A percentile compares a stretch with the other conserved stretches of the same genome.
Conservation (phyloP, 2,329 filamentous ascomycete genomes). For the Fusarium floridanum region DNA sequence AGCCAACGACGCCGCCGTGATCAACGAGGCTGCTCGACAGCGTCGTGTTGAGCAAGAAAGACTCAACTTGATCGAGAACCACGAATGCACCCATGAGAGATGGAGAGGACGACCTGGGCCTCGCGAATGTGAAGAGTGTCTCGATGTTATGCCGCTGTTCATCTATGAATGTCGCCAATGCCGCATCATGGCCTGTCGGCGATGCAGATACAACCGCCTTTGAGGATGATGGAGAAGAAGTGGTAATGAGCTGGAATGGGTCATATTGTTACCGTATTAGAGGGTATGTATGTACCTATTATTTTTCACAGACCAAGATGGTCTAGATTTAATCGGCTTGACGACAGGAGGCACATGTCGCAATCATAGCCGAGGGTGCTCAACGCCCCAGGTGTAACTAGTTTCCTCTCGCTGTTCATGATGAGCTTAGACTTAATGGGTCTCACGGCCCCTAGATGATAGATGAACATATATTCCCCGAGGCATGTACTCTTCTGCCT, state of each 20-base stretch:
- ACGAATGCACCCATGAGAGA: slow-evolving; percentile 55
- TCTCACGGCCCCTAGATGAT: background rate
- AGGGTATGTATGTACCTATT: background rate
- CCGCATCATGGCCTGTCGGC: slow-evolving; percentile 58
- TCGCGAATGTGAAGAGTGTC: slow-evolving; percentile 60
- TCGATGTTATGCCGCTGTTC: slow-evolving; percentile 52
- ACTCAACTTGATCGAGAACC: slow-evolving; percentile 43
- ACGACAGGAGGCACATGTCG: background rate
- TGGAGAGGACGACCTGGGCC: slow-evolving; percentile 54
- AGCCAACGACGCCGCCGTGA: background rate
- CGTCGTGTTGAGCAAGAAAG: background rate
- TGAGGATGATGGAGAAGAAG: background rate
- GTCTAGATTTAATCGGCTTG: background rate
- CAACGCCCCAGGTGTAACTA: background rate
- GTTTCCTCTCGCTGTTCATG: background rate
- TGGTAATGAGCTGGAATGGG: background rate
- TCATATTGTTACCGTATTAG: background rate
- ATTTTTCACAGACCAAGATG: background rate
- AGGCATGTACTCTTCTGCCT: background rate
- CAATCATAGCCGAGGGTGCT: background rate
- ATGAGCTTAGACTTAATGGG: background rate
- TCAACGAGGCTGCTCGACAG: background rate
- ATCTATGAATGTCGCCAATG: slow-evolving; percentile 64
- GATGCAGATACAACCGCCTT: slow-evolving; percentile 59
- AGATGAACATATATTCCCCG: background rate